Percentiles rank a stretch among this genome's conserved stretches.
Evolutionary conservation across 2,329 filamentous ascomycete genomes (phyloP).

Genomic region (Ceratocystis ficicola): DNA sequence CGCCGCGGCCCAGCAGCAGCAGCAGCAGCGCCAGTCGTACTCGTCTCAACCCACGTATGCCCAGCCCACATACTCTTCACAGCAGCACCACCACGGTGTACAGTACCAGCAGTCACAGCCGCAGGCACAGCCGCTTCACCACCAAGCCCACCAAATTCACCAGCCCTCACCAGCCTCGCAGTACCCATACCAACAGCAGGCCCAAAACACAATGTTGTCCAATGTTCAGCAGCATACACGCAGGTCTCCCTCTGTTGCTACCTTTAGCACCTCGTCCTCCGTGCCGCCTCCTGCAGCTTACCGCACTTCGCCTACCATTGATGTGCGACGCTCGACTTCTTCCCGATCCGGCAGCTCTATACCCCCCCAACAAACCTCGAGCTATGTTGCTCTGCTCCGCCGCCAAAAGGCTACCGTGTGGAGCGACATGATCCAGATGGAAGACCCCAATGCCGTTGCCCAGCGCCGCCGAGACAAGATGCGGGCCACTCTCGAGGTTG

Average conservation of each 20-base stretch:
- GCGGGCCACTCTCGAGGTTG: conserved; percentile 72
- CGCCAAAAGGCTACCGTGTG: conserved; percentile 97
- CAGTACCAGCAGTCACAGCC: conserved; percentile 16
- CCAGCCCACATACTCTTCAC: conserved; percentile 16
- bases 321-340: conserved; percentile 66
- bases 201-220: conserved; percentile 26
- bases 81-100: conserved; percentile 17
- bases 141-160: conserved; percentile 13
- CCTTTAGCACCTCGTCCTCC: conserved; percentile 58
- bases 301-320: conserved; percentile 43
- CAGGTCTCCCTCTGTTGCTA: conserved; percentile 54
- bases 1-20: not conserved
- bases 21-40: conserved; percentile 18
- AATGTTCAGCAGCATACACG: conserved; percentile 34
- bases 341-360: conserved; percentile 54
- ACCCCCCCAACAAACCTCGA: conserved; percentile 38
- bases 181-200: conserved; percentile 26
- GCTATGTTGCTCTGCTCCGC: conserved; percentile 90
- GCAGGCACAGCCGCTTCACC: conserved; percentile 16
- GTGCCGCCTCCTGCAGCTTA: conserved; percentile 48
- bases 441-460: conserved; percentile 72
- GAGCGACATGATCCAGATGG: conserved; percentile 87
- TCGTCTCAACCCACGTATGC: conserved; percentile 13
- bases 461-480: conserved; percentile 80
- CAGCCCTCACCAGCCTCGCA: not conserved